phyloP scores from a whole-genome alignment of 495 filamentous ascomycete species.

The Penicillium verhagenii region DNA sequence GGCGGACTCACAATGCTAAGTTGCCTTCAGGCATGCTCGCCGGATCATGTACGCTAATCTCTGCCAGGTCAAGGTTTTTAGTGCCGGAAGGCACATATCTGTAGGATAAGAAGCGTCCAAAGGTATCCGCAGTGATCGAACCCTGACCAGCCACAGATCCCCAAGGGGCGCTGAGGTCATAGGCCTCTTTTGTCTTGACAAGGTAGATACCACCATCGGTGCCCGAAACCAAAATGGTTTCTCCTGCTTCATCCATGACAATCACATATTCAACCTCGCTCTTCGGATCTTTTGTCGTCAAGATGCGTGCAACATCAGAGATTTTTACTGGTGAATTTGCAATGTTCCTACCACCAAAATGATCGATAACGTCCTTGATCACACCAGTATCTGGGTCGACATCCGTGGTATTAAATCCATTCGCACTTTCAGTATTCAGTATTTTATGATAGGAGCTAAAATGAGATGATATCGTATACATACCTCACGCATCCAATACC shows the following conservation, averaged over 20 bases:
- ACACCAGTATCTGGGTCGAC: not conserved
- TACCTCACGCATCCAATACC: not conserved
- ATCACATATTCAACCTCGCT: too few relatives aligned
- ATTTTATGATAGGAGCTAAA: too few relatives aligned
- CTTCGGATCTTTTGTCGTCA: too few relatives aligned
- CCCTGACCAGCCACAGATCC: not conserved
- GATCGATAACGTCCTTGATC: not conserved
- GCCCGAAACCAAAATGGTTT: constrained; percentile 2
- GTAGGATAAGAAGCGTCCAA: constrained; percentile 2
- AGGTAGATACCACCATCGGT: not conserved
- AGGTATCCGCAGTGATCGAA: constrained; percentile 1
- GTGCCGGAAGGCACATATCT: too few relatives aligned
- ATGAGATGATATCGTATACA: not conserved
- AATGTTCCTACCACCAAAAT: too few relatives aligned
- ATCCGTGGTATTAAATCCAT: not conserved
- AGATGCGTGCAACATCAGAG: not conserved
- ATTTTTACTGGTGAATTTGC: not conserved
- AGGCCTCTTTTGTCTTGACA: not conserved
- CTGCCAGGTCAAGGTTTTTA: too few relatives aligned
- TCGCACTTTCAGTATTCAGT: not conserved
- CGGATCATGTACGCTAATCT: too few relatives aligned
- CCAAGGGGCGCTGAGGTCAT: constrained; percentile 4
- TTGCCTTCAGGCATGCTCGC: too few relatives aligned
- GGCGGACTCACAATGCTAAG: too few relatives aligned
- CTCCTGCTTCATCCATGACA: not conserved